Conservation (phyloP, 352 stramenopile genomes). For the Aphanomyces astaci region DNA sequence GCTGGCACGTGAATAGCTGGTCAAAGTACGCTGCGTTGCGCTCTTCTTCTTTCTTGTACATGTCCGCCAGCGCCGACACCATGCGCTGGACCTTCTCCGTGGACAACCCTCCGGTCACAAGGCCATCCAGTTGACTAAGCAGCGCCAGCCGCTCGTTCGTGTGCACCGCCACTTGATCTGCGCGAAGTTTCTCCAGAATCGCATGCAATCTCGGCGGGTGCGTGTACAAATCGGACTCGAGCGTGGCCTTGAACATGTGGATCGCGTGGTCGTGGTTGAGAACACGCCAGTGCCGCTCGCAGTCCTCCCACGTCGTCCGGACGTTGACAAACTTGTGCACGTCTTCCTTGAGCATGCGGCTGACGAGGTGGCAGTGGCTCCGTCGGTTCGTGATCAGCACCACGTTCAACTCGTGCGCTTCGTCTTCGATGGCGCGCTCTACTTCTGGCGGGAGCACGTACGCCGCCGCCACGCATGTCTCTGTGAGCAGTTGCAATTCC, state of each 20-base stretch:
- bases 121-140: slow-evolving; percentile 41
- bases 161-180: slow-evolving; percentile 47
- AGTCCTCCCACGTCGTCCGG: slow-evolving; percentile 57
- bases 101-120: slow-evolving; percentile 25
- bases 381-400: slow-evolving; percentile 76
- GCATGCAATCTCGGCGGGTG: slow-evolving; percentile 52
- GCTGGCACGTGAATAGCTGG: slow-evolving; percentile 35
- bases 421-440: slow-evolving; percentile 61
- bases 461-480: slow-evolving; percentile 52
- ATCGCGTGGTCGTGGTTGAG: slow-evolving; percentile 75
- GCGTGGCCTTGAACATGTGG: slow-evolving; percentile 39
- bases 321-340: slow-evolving; percentile 50
- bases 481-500: slow-evolving; percentile 39
- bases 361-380: slow-evolving; percentile 64
- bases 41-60: slow-evolving; percentile 63
- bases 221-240: slow-evolving; percentile 59
- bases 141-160: slow-evolving; percentile 37
- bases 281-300: slow-evolving; percentile 53
- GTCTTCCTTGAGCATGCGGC: slow-evolving; percentile 53
- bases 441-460: slow-evolving; percentile 55
- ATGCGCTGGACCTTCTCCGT: slow-evolving; percentile 35
- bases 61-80: slow-evolving; percentile 34
- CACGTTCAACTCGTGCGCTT: slow-evolving; percentile 69
- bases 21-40: slow-evolving; percentile 52
- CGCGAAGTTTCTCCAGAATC: slow-evolving; percentile 46